Conservation (phyloP, 306 rosid genomes). For the Sicyos baderoa region DNA sequence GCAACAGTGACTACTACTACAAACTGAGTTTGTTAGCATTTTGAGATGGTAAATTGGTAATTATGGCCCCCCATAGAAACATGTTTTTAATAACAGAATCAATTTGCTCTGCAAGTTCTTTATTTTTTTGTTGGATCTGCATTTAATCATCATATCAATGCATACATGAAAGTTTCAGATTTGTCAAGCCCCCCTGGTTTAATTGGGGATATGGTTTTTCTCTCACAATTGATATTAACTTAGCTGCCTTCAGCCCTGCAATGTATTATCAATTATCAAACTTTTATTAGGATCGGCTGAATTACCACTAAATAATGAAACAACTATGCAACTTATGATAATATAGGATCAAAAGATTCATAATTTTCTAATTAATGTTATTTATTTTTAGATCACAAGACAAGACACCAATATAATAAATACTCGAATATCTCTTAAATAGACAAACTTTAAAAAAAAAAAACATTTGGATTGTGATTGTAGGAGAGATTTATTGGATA, state of each 20-base stretch:
- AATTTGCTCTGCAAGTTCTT: not conserved
- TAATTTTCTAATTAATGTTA: no score
- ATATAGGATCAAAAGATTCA: no score
- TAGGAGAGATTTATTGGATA: no score
- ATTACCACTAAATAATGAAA: no score
- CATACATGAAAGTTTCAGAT: not conserved
- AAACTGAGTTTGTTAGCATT: slow-evolving; percentile 8
- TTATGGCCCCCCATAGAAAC: not conserved
- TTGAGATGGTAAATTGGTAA: not conserved
- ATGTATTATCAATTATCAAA: not conserved
- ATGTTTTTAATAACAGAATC: not conserved
- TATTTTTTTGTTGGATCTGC: not conserved
- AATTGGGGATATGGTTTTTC: not conserved
- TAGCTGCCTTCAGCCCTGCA: not conserved
- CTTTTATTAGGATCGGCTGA: no score
- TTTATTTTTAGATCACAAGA: no score
- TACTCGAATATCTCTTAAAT: no score
- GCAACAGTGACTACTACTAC: slow-evolving; percentile 14
- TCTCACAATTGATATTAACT: not conserved
- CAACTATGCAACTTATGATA: no score
- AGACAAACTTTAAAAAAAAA: no score
- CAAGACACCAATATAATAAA: no score
- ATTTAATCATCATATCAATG: not conserved
- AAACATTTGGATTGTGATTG: no score
- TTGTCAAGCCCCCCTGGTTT: not conserved